Base-by-base conservation (phyloP, 495 filamentous ascomycete genomes). In the Oidiodendron maius region DNA sequence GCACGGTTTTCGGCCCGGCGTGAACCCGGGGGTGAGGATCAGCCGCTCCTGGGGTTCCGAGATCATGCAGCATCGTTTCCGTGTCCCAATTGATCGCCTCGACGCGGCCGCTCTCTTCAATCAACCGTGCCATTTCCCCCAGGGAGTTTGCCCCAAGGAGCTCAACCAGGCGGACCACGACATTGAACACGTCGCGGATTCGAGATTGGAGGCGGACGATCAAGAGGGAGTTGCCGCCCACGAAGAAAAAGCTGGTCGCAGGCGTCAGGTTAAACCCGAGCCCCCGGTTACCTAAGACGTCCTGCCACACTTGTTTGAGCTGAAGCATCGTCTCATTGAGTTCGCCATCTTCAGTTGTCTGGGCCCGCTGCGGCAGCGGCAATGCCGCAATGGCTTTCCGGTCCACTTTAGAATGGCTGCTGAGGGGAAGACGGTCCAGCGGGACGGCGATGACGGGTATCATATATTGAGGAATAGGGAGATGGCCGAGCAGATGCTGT, bases 361-460 rank as follows among this genome's bases (percentile, higher is more conserved):
- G 17, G 3, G 28, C 20, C 3, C 8, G 25, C n/a, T 50, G 20
- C 47, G 50, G 50, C 2, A 52, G 21, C 39, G 42, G 32, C n/a
- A 40, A 5, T 2, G n/a, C 32, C 3, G 32, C 4, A 11, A 54
- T 1, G 13, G 47, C 52, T 8, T 23, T 6, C 17, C 60, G 24
- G 45, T 76, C 74, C 0, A 71, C 46, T 53, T 81, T 80, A 1
- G 58, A 56, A 5, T 64, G 62, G 10, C 39, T 59, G 0, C 50
- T 80, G 9, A 54, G 44, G 0, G 76, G 76, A 20, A 82, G 25
- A 0, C 34, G n/a, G 2, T 64, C 57, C 1, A 78, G 32, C 0
- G 59, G 55, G 18, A 78, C 57, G 1, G 65, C 44, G 2, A 56
- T 40, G 23, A 62, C 56, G 0, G 78, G 77, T 8, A 55, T 45